A percentile compares a stretch with the other conserved stretches of the same genome.
Evolutionary conservation across 1,139 yeast genomes (phyloP).

Genomic region (Pichia sp.): DNA sequence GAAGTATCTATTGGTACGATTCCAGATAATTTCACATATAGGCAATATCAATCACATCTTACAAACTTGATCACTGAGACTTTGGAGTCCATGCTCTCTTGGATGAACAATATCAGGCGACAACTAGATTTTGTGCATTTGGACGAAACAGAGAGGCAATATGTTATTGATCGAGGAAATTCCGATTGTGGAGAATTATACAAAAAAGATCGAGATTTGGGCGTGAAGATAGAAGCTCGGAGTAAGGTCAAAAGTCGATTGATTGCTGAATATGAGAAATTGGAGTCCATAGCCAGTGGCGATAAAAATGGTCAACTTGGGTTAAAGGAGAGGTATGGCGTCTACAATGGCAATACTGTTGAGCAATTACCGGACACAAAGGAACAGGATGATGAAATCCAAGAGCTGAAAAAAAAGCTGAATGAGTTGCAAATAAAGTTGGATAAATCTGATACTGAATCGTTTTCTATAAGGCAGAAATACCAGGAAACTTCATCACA

Average conservation of each 20-base stretch:
- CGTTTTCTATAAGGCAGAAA: conserved; percentile 41
- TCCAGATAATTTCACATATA: conserved; percentile 18
- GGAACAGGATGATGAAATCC: conserved; percentile 30
- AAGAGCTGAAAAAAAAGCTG: conserved; percentile 34
- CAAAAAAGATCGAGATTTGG: conserved; percentile 42
- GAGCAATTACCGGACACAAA: conserved; percentile 16
- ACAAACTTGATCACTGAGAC: conserved; percentile 22
- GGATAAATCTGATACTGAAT: conserved; percentile 31
- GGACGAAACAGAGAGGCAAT: conserved; percentile 48
- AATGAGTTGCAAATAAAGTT: conserved; percentile 34
- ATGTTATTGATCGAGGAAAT: conserved; percentile 44
- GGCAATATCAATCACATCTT: conserved; percentile 23
- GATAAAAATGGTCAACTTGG: conserved; percentile 17
- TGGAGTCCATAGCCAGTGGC: neutral
- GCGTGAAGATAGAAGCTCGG: conserved; percentile 44
- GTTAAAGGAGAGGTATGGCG: conserved; percentile 20
- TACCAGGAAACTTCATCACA: conserved; percentile 52
- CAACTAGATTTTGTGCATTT: conserved; percentile 35
- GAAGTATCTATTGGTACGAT: neutral
- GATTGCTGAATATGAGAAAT: conserved; percentile 30
- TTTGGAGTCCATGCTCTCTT: conserved; percentile 30
- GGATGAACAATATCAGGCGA: conserved; percentile 28
- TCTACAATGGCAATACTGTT: conserved; percentile 9
- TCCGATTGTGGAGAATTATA: conserved; percentile 46
- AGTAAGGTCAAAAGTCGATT: conserved; percentile 46